These are phyloP conservation scores for Dothidotthia symphoricarpi DNA, from an alignment of 2,329 filamentous ascomycete species.

Conservation along the genomic window DNA sequence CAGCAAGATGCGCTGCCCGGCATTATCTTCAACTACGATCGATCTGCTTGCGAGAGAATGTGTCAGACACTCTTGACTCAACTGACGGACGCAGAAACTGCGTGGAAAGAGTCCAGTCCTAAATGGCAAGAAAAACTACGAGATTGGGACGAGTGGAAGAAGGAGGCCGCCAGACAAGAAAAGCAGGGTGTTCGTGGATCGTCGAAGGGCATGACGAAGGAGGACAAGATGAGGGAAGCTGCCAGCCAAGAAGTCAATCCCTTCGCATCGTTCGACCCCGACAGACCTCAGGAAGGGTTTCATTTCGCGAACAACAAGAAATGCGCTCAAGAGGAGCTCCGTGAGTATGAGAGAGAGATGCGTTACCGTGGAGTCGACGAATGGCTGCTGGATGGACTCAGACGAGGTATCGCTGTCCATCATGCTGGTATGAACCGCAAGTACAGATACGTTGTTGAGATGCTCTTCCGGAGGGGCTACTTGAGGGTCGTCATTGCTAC, in stretches of 20 bases:
- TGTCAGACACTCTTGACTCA: constrained; percentile 52
- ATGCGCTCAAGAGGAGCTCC: constrained; percentile 58
- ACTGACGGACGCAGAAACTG: constrained; percentile 55
- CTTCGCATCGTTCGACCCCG: constrained; percentile 66
- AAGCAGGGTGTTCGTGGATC: constrained; percentile 48
- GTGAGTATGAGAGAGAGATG: constrained; percentile 54
- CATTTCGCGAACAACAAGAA: constrained; percentile 65
- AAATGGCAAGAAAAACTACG: constrained; percentile 62
- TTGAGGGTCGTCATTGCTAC: constrained; percentile 70
- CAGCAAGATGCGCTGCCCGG: constrained; percentile 66
- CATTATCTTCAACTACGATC: constrained; percentile 76
- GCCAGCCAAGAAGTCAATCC: constrained; percentile 55
- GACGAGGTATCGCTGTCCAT: constrained; percentile 71
- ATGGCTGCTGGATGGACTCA: constrained; percentile 60
- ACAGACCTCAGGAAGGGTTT: constrained; percentile 61
- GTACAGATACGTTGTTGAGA: constrained; percentile 72
- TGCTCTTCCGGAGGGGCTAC: constrained; percentile 71
- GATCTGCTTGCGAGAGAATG: constrained; percentile 61
- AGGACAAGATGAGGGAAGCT: constrained; percentile 58
- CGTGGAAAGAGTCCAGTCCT: constrained; percentile 57
- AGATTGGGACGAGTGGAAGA: constrained; percentile 59
- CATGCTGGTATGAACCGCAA: constrained; percentile 77
- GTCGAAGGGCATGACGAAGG: constrained; percentile 53
- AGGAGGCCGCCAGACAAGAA: constrained; percentile 45
- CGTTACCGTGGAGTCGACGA: constrained; percentile 51